These are phyloP conservation scores for Leucosporidium yakuticum DNA, from an alignment of 768 basidiomycete species.

Conservation along the genomic window DNA sequence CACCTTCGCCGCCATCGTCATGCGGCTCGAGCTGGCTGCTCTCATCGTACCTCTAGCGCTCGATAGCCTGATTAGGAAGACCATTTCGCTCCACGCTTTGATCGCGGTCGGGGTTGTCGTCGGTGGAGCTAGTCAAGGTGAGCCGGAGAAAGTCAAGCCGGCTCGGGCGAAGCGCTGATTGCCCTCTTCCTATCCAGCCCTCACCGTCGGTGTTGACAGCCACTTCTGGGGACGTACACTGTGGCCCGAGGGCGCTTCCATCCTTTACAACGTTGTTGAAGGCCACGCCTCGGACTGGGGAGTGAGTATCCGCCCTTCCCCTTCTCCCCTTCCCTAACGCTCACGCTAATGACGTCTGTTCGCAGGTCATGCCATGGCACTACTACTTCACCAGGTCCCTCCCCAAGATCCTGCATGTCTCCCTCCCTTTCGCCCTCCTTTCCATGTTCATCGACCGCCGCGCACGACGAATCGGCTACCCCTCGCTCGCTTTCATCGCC, in stretches of 20 bases:
- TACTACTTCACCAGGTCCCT: conserved; percentile 63
- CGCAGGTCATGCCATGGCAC: conserved; percentile 62
- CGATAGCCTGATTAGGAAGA: conserved; percentile 28
- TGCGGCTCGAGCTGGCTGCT: conserved; percentile 71
- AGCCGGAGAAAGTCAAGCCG: conserved; percentile 56
- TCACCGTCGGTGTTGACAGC: conserved; percentile 67
- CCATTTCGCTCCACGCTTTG: conserved; percentile 19
- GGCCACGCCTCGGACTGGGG: conserved; percentile 92
- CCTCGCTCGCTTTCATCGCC: conserved; percentile 54
- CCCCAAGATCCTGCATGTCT: conserved; percentile 68
- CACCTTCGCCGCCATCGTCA: conserved; percentile 60
- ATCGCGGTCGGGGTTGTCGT: background rate
- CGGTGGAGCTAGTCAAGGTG: conserved; percentile 61
- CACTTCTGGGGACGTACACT: conserved; percentile 69
- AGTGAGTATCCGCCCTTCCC: conserved; percentile 49
- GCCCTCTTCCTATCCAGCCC: conserved; percentile 45
- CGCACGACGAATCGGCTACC: conserved; percentile 52
- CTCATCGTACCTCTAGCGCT: conserved; percentile 58
- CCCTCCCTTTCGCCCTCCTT: conserved; percentile 58
- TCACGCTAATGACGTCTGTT: conserved; percentile 12
- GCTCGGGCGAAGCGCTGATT: background rate
- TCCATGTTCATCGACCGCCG: conserved; percentile 52
- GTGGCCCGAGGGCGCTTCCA: conserved; percentile 77
- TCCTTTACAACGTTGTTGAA: conserved; percentile 79
- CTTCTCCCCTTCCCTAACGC: background rate